Conservation (phyloP, 2,329 filamentous ascomycete species). For the Mariannaea sp. region DNA sequence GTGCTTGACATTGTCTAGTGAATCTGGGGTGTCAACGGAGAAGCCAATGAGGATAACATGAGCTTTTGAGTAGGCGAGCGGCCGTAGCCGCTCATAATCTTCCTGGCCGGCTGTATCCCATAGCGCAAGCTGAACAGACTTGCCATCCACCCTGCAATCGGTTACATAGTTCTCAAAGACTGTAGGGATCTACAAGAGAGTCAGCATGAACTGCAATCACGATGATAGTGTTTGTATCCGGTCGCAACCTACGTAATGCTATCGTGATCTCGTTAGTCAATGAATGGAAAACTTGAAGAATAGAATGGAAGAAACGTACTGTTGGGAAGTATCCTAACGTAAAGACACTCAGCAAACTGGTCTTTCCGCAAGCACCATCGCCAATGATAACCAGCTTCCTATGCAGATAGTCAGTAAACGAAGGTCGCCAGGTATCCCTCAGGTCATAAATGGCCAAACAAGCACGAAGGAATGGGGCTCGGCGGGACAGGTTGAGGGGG, state of each 20-base stretch:
- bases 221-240: slow-evolving; percentile 4
- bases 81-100: slow-evolving; percentile 94
- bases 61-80: slow-evolving; percentile 93
- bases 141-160: slow-evolving; percentile 96
- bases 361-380: slow-evolving; percentile 97
- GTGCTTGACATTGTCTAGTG: slow-evolving; percentile 95
- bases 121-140: slow-evolving; percentile 95
- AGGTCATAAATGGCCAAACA: not conserved
- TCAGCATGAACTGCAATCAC: slow-evolving; percentile 28
- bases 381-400: slow-evolving; percentile 98
- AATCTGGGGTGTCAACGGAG: slow-evolving; percentile 92
- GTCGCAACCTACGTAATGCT: slow-evolving; percentile 62
- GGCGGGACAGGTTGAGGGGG: not conserved
- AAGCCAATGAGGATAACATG: slow-evolving; percentile 98
- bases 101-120: slow-evolving; percentile 99
- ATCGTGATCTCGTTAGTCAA: slow-evolving; percentile 37
- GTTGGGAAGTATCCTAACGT: slow-evolving; percentile 97
- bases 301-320: slow-evolving; percentile 62
- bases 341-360: slow-evolving; percentile 94
- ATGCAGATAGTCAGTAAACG: slow-evolving; percentile 27
- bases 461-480: not conserved
- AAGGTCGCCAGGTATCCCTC: not conserved
- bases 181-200: slow-evolving; percentile 71
- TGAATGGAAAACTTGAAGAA: slow-evolving; percentile 4
- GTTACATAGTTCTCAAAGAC: slow-evolving; percentile 99